A percentile compares a stretch with the other conserved stretches of the same genome.
phyloP scores from a whole-genome alignment of 768 basidiomycete species.

The Amanita pseudoporphyria region DNA sequence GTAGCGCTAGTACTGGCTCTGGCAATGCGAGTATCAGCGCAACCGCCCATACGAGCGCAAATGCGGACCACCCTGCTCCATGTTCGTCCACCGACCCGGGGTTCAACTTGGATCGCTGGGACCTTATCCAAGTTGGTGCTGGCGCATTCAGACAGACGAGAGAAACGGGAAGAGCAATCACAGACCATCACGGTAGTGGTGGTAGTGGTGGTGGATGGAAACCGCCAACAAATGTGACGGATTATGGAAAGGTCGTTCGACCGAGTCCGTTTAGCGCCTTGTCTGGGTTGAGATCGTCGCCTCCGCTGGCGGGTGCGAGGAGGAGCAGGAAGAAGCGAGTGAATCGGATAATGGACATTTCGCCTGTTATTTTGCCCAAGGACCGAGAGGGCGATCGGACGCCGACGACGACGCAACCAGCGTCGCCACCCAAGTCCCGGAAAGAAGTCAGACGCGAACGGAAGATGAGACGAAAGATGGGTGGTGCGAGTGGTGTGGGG shows the following conservation, averaged over 20 bases:
- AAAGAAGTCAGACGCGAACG: slow-evolving; percentile 62
- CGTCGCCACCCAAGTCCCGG: slow-evolving; percentile 22
- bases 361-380: slow-evolving; percentile 43
- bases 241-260: slow-evolving; percentile 42
- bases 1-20: too few species aligned
- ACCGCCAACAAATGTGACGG: slow-evolving; percentile 22
- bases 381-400: slow-evolving; percentile 46
- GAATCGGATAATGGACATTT: slow-evolving; percentile 28
- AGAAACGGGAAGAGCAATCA: slow-evolving; percentile 18
- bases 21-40: too few species aligned
- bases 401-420: slow-evolving; percentile 27
- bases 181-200: slow-evolving; percentile 22
- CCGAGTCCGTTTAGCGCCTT: slow-evolving; percentile 46
- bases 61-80: too few species aligned
- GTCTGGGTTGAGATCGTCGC: slow-evolving; percentile 32
- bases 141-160: slow-evolving; percentile 63
- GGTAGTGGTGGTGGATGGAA: slow-evolving; percentile 30
- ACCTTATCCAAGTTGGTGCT: slow-evolving; percentile 60
- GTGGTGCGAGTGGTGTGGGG: slow-evolving; percentile 26
- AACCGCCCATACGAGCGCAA: too few species aligned
- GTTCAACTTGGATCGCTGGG: slow-evolving; percentile 57
- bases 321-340: slow-evolving; percentile 13
- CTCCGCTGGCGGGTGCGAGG: not conserved
- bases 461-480: slow-evolving; percentile 49
- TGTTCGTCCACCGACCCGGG: slow-evolving; percentile 24